Evolutionary conservation across 2,329 filamentous ascomycete species (phyloP).

Genomic region (Nannizziopsis arthrosporioides): DNA sequence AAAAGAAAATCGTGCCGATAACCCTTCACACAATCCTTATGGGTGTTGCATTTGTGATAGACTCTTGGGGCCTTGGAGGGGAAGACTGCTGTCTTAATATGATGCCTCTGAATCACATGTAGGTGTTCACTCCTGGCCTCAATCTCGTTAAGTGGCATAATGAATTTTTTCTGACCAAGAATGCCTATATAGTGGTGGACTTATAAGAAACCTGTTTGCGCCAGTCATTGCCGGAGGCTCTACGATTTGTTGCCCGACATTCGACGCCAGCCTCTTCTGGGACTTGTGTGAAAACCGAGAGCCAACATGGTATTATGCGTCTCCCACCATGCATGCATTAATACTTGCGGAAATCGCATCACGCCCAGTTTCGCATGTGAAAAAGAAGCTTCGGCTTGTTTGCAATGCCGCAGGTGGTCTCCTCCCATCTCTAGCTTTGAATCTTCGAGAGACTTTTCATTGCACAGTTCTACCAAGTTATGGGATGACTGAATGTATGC

Average conservation of each 20-base stretch:
- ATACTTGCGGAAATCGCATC: neutral
- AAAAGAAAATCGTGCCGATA: slow-evolving; percentile 4
- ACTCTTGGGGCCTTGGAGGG: neutral
- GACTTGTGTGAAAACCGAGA: neutral
- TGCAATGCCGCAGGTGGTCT: slow-evolving; percentile 2
- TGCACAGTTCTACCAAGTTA: slow-evolving; percentile 4
- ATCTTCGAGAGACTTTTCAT: neutral
- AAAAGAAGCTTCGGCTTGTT: slow-evolving; percentile 1
- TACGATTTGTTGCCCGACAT: slow-evolving; percentile 1
- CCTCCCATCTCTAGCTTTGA: neutral
- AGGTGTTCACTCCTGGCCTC: neutral
- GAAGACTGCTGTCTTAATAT: neutral
- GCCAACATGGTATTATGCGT: slow-evolving; percentile 6
- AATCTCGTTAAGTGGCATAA: too few species aligned
- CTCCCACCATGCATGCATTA: slow-evolving; percentile 5
- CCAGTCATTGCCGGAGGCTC: neutral
- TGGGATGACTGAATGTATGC: slow-evolving; percentile 6
- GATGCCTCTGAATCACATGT: slow-evolving; percentile 6
- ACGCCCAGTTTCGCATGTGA: neutral
- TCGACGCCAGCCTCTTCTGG: slow-evolving; percentile 4
- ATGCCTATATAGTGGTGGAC: neutral
- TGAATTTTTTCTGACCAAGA: too few species aligned
- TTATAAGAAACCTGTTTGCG: slow-evolving; percentile 2
- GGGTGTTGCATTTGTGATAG: neutral
- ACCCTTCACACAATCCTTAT: neutral